Base-by-base conservation (phyloP, 495 filamentous ascomycete genomes). In the Tuber borchii region DNA sequence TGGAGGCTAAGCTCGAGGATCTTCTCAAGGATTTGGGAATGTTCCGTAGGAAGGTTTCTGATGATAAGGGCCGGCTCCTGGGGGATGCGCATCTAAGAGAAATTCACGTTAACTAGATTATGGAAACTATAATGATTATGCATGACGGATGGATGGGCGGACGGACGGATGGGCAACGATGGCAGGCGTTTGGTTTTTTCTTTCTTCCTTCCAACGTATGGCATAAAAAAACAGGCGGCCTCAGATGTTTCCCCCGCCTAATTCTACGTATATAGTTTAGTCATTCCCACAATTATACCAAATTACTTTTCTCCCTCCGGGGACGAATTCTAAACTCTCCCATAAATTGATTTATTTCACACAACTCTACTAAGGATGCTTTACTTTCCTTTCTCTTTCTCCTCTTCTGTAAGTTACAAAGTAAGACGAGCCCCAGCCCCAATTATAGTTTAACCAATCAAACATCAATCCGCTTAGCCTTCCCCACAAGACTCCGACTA, bases 1-100 rank as follows among this genome's bases (percentile, higher is more conserved):
- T 92, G 85, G 90, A 93, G 76, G 87, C 87, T 42, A 86, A 88
- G 80, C 90, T 93, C 87, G 87, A 91, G 74, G 89, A 90, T 69
- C 84, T 95, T 73, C 85, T 97, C 74, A 88, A 90, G 73, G 94
- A 97, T 80, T 81, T 99, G 68, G 88, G 88, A 31, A 81, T 97
- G 79, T 97, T 97, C 84, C 91, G 90, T 81, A 88, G 89, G 79
- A 97, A 97, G 85, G 87, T 97, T 48, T 89, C 87, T 22, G 92
- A 94, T 77, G 95, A 99, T 75, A 88, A 88, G 83, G 76, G 77
- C 31, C 75, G 88, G n/a, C 89, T 89, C 77, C 71, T 86, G 78
- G 83, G 83, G 17, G 84, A 84, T 73, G 73, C 76, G 34, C 79
- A 79, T 68, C 46, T 73, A 70, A 51, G 70, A 70, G 69, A 80